phyloP scores from a whole-genome alignment of 2,329 filamentous ascomycete genomes.

The Sporothrix protearum region DNA sequence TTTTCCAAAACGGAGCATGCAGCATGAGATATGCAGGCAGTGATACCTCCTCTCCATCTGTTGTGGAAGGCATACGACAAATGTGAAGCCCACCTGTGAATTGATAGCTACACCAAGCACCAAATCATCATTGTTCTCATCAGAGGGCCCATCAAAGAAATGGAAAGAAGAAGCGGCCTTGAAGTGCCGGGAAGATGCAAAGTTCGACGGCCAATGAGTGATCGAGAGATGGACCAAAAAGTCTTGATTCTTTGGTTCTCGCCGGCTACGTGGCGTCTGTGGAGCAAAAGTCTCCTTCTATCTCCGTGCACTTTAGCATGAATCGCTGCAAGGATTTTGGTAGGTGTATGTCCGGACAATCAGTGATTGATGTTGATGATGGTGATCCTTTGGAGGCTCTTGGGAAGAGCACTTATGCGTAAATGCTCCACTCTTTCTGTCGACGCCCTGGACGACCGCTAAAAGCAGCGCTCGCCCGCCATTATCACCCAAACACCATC shows the following conservation, averaged over 20 bases:
- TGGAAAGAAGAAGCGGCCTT: neutral
- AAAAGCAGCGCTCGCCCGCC: too few species aligned
- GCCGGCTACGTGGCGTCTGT: conserved; percentile 9
- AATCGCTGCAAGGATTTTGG: neutral
- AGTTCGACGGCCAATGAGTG: neutral
- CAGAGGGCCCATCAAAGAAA: neutral
- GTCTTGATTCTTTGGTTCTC: neutral
- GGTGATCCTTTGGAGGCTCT: neutral
- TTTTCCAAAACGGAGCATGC: neutral
- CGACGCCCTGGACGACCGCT: neutral
- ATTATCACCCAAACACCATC: too few species aligned
- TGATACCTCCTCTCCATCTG: neutral
- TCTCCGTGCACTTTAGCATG: conserved; percentile 16
- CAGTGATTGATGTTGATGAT: neutral
- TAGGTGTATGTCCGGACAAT: neutral
- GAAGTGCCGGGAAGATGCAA: neutral
- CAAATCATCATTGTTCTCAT: neutral
- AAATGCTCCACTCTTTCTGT: neutral
- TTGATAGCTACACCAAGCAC: too few species aligned
- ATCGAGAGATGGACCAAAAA: neutral
- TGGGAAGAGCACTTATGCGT: too few species aligned
- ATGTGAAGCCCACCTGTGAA: too few species aligned
- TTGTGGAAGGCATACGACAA: neutral
- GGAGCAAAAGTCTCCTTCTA: conserved; percentile 4
- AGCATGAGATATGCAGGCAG: neutral